These are phyloP conservation scores for Aspergillus biplanus DNA, from an alignment of 495 filamentous ascomycete genomes.

Conservation along the genomic window DNA sequence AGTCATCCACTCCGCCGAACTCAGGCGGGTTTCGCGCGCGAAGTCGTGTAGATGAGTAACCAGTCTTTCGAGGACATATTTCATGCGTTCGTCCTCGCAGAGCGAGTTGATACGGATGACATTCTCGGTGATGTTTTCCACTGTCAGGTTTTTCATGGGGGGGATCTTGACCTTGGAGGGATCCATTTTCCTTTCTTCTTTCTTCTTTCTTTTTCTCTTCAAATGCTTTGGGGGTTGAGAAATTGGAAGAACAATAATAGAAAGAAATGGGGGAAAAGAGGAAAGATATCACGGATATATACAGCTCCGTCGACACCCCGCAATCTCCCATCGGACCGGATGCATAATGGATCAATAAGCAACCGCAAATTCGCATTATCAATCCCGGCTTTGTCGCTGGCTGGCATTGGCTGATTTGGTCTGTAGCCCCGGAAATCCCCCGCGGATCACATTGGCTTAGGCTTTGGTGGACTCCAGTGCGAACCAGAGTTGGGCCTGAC, in stretches of 20 bases:
- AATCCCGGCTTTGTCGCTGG: not conserved
- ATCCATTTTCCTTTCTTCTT: conserved; percentile 44
- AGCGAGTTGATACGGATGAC: conserved; percentile 75
- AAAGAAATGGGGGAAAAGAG: conserved; percentile 12
- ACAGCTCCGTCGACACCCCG: not conserved
- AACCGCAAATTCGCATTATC: conserved; percentile 1
- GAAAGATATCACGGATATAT: not conserved
- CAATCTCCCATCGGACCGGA: not conserved
- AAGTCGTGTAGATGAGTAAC: conserved; percentile 85
- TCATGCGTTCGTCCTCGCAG: conserved; percentile 64
- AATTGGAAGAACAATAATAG: conserved; percentile 5
- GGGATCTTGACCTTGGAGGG: conserved; percentile 56
- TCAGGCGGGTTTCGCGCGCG: conserved; percentile 77
- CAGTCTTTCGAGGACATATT: conserved; percentile 72
- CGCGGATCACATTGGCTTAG: not conserved
- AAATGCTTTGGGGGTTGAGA: not conserved
- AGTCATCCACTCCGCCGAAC: conserved; percentile 78
- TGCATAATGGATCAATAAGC: conserved; percentile 15
- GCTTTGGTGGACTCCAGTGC: not conserved
- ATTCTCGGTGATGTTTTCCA: conserved; percentile 84
- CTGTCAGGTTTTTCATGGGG: conserved; percentile 72
- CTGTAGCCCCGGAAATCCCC: not conserved
- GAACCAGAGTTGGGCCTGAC: not conserved
- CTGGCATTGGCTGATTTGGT: not conserved
- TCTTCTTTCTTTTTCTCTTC: not conserved